phyloP scores from a whole-genome alignment of 495 filamentous ascomycete genomes.

The Lasiosphaeria hispida region DNA sequence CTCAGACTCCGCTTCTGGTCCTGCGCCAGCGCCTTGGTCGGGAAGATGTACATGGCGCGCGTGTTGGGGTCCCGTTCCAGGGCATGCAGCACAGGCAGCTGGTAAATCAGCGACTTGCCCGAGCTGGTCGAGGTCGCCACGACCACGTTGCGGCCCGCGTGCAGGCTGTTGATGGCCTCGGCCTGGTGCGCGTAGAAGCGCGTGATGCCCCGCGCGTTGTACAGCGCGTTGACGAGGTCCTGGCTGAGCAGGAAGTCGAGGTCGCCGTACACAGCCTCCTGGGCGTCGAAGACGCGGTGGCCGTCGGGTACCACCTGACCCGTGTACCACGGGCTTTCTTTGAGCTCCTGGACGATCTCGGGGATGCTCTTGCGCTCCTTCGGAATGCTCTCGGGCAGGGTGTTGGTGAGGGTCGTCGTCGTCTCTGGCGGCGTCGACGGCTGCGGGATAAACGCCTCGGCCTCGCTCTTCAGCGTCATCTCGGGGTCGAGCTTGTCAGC shows the following conservation, averaged over 20 bases:
- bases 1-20: slow-evolving; percentile 88
- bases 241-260: slow-evolving; percentile 86
- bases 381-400: slow-evolving; percentile 69
- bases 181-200: slow-evolving; percentile 92
- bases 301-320: slow-evolving; percentile 93
- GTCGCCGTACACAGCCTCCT: slow-evolving; percentile 78
- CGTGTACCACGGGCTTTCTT: slow-evolving; percentile 78
- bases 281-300: slow-evolving; percentile 87
- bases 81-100: slow-evolving; percentile 86
- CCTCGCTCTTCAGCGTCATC: slow-evolving; percentile 55
- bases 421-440: slow-evolving; percentile 25
- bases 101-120: slow-evolving; percentile 95
- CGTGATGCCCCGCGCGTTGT: slow-evolving; percentile 82
- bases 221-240: slow-evolving; percentile 87
- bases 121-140: slow-evolving; percentile 94
- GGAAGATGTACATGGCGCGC: slow-evolving; percentile 96
- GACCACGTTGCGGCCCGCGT: slow-evolving; percentile 83
- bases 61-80: slow-evolving; percentile 74
- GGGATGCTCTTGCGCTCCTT: slow-evolving; percentile 76
- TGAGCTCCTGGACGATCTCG: slow-evolving; percentile 83
- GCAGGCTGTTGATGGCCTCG: slow-evolving; percentile 87
- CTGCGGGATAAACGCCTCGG: slow-evolving; percentile 48
- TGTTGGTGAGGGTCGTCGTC: slow-evolving; percentile 30
- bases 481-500: slow-evolving; percentile 66
- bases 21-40: slow-evolving; percentile 95